Base-by-base conservation (phyloP, 495 filamentous ascomycete genomes). In the Copromyces sp. region DNA sequence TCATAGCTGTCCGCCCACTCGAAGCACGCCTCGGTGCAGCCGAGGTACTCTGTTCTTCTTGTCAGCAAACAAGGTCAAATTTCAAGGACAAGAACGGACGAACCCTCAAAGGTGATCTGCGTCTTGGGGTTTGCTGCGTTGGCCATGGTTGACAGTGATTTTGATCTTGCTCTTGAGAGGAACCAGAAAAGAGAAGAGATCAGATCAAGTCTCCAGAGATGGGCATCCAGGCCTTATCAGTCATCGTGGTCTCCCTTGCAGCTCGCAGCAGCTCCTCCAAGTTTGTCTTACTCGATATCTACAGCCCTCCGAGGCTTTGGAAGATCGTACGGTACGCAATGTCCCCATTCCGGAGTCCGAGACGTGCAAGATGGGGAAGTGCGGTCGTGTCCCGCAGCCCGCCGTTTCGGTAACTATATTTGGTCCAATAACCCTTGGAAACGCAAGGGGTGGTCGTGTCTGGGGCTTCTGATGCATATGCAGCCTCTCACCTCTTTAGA, bases 1-100 rank as follows among this genome's bases (percentile, higher is more conserved):
- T 94, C 92, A 80, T 94, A 94, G 85, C 90, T 92, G 76, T 94
- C 92, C 0, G 90, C 91, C 92, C 92, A 94, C 74, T 94, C 90
- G 80, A 91, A 92, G 68, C 83, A 73, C 37, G 86, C 84, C 74
- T 87, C 82, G 42, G 76, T 83, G 40, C 84, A 76, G 44, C 84
- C 87, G 78, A 88, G 85, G 79, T 83, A 88, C 40, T 89, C 86
- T 82, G 79, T 47, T 32, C 9, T 20, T 37, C 7, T 38, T 24
- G 47, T 79, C 45, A 78, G 73, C 17, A 38, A 38, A 24, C 3
- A n/a, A 38, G n/a, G 17, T 39, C 2, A 59, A 61, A 5, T 35
- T 17, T 3, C 9, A 24, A 29, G 7, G 16, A 5, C 3, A 42
- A 41, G 4, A 20, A 16, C 4, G 32, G 17, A 77, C 79, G 1